Evolutionary conservation across 129 eudicot genomes (phyloP).

Genomic region (Erigeron canadensis): DNA sequence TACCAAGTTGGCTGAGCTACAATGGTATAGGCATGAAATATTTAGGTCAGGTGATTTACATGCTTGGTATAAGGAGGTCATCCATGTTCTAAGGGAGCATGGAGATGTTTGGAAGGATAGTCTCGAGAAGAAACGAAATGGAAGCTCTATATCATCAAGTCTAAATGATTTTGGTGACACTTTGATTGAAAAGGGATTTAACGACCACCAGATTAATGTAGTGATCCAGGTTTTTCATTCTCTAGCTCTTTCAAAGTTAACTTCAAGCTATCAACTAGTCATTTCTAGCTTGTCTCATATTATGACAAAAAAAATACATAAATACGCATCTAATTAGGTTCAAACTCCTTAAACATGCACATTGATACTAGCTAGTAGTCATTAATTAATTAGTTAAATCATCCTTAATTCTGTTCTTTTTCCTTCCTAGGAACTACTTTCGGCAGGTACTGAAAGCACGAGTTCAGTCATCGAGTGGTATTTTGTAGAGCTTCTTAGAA

Average conservation of each 20-base stretch:
- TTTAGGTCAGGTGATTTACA: no score
- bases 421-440: constrained; percentile 32
- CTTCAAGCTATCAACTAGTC: no score
- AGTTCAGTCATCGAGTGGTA: constrained; percentile 36
- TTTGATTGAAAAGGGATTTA: constrained; percentile 35
- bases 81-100: constrained; percentile 16
- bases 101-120: constrained; percentile 31
- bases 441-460: constrained; percentile 37
- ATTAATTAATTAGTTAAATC: no score
- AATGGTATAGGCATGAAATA: no score
- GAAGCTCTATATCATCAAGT: background rate
- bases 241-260: background rate
- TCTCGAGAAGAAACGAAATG: constrained; percentile 21
- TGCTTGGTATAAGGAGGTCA: constrained; percentile 28
- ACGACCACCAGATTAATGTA: constrained; percentile 28
- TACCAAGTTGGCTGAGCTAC: constrained; percentile 20
- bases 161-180: constrained; percentile 24
- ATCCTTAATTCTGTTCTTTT: background rate
- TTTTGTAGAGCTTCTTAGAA: constrained; percentile 34
- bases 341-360: no score
- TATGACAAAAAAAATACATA: no score
- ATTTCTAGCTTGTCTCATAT: no score
- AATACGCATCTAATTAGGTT: no score
- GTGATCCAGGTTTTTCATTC: constrained; percentile 24
- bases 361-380: no score